Evolutionary conservation across 139 green algal genomes (phyloP).

Genomic region (Chlorella ohadii): DNA sequence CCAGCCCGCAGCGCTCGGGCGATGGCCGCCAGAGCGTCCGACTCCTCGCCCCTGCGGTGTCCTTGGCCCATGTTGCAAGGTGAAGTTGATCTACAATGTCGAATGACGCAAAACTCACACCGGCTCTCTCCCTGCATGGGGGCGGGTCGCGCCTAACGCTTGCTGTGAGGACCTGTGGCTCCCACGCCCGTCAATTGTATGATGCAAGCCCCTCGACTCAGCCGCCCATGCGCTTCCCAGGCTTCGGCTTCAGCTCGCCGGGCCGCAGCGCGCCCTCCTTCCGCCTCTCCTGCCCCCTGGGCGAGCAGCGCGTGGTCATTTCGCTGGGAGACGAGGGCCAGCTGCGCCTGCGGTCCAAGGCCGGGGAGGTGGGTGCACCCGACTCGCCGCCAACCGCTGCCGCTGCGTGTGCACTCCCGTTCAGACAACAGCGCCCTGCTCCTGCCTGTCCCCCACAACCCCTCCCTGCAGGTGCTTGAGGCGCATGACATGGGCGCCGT

Average conservation of each 20-base stretch:
- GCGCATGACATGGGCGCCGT: not conserved
- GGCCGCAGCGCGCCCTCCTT: not conserved
- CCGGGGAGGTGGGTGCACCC: not conserved
- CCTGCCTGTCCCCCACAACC: too few relatives aligned
- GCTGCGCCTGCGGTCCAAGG: not conserved
- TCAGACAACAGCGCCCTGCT: too few relatives aligned
- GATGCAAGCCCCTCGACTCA: too few relatives aligned
- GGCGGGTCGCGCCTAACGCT: too few relatives aligned
- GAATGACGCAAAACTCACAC: too few relatives aligned
- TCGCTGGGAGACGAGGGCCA: not conserved
- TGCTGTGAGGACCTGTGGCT: too few relatives aligned
- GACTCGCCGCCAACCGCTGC: not conserved
- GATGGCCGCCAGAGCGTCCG: slow-evolving; percentile 5
- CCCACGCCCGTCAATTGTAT: too few relatives aligned
- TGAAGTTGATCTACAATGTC: too few relatives aligned
- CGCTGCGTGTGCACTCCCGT: too few relatives aligned
- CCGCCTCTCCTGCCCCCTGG: not conserved
- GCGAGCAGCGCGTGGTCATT: slow-evolving; percentile 1
- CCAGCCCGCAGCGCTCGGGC: not conserved
- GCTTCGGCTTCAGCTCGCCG: not conserved
- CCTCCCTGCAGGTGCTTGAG: slow-evolving; percentile 22
- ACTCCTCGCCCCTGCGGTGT: slow-evolving; percentile 15
- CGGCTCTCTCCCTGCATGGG: too few relatives aligned
- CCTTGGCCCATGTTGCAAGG: not conserved
- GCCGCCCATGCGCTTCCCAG: not conserved